Base-by-base conservation (phyloP, 164 flowering plant genomes). In the Annona cherimola region DNA sequence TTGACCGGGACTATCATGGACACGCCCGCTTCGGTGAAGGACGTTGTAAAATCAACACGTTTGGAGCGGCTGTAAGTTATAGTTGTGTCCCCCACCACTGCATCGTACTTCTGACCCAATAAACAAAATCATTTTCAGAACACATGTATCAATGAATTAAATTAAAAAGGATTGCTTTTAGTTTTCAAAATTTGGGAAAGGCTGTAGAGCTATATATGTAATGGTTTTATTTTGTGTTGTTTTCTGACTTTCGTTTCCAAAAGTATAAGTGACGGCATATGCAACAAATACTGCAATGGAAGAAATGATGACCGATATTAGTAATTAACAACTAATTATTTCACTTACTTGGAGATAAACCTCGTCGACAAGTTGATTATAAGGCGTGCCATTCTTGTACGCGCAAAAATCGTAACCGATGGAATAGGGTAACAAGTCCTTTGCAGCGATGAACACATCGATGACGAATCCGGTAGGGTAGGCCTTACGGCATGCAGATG, bases 1-100 rank as follows among this genome's bases (percentile, higher is more conserved):
- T 61, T 35, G 45, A 82, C 40, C 0, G 84, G 85, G 7, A 81
- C 87, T 0, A 87, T 44, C 86, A 84, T 73, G 41, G 84, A 55
- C 43, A 87, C 84, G 0, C 85, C 84, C 0, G 87, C 80, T 57
- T 80, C 84, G 1, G 83, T 79, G 74, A 74, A 87, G 1, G 88
- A 86, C 66, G 81, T 63, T 0, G 86, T 78, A 59, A 82, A 87
- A 71, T 85, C 90, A 0, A 83, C 84, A 42, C 66, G 79, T 4
- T 5, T 6, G 0, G 90, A 76, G 70, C 88, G 73, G 60, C 12
- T 50, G 55, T 9, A 9, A 7, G 2, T 0, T 9, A 50, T 50
- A 7, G 55, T 50, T 7, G 16, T 5, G 16, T 50, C 55, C 16
- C 12, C 55, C 55, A 50, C 55, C 55, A 50, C 55, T 50, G 55